Evolutionary conservation across 2,329 filamentous ascomycete species (phyloP).

Genomic region (Cordyceps pruinosa): DNA sequence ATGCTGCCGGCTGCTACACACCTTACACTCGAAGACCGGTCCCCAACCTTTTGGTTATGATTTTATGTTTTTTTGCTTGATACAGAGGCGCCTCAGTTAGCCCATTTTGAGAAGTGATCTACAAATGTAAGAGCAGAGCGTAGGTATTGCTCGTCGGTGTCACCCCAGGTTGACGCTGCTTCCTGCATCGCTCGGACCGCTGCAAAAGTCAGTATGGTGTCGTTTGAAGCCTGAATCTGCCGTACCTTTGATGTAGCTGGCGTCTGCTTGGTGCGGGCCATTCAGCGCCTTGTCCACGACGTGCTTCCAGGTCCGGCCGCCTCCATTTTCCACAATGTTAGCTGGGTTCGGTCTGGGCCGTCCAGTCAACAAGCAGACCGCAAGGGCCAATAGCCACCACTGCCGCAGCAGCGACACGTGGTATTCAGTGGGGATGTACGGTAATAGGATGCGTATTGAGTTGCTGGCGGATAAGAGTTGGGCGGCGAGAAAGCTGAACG

Average conservation of each 20-base stretch:
- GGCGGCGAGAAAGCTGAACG: conserved; percentile 77
- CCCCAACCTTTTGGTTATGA: too few relatives aligned
- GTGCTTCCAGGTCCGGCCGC: conserved; percentile 67
- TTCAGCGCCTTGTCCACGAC: conserved; percentile 65
- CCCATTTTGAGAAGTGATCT: conserved; percentile 67
- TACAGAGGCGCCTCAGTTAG: too few relatives aligned
- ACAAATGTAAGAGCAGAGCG: conserved; percentile 64
- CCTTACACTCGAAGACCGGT: too few relatives aligned
- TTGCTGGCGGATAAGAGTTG: conserved; percentile 82
- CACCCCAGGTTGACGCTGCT: conserved; percentile 67
- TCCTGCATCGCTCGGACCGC: conserved; percentile 69
- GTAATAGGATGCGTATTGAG: conserved; percentile 78
- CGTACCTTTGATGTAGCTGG: conserved; percentile 78
- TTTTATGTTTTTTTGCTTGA: too few relatives aligned
- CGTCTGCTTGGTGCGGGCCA: conserved; percentile 61
- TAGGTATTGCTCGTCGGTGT: conserved; percentile 58
- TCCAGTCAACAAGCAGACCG: conserved; percentile 68
- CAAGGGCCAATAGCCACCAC: conserved; percentile 82
- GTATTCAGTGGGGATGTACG: conserved; percentile 63
- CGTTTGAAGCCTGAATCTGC: background rate
- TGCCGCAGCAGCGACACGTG: conserved; percentile 70
- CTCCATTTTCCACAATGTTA: conserved; percentile 52
- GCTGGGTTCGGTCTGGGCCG: conserved; percentile 66
- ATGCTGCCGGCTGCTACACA: too few relatives aligned
- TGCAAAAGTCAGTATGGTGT: conserved; percentile 23